Evolutionary conservation across 1,284 basidiomycete species (phyloP).

Genomic region (Vanrija humicola): DNA sequence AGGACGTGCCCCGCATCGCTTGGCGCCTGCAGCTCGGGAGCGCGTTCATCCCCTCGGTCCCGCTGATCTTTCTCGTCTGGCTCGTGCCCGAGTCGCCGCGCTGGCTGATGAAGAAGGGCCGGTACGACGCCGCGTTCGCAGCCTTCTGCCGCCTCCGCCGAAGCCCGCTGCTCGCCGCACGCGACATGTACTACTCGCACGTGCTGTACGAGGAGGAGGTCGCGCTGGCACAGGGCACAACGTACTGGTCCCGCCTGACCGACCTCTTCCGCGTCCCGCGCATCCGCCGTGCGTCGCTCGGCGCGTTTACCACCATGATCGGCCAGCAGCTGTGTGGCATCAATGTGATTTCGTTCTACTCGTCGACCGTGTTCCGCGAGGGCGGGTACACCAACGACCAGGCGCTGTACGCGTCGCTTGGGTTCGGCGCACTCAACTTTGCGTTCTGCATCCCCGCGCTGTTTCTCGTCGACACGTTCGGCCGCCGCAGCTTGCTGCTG

Average conservation of each 20-base stretch:
- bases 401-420: constrained; percentile 58
- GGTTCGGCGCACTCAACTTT: constrained; percentile 51
- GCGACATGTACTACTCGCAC: constrained; percentile 64
- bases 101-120: constrained; percentile 68
- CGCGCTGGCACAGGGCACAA: constrained; percentile 52
- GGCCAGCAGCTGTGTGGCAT: constrained; percentile 44
- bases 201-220: constrained; percentile 63
- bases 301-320: constrained; percentile 68
- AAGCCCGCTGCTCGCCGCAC: constrained; percentile 64
- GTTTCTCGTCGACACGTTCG: constrained; percentile 54
- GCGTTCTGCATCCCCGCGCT: constrained; percentile 45
- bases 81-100: constrained; percentile 58
- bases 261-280: constrained; percentile 68
- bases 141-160: constrained; percentile 64
- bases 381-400: constrained; percentile 47
- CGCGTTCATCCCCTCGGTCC: constrained; percentile 53
- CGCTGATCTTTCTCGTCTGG: constrained; percentile 58
- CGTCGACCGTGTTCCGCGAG: constrained; percentile 60
- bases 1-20: constrained; percentile 21
- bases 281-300: constrained; percentile 67
- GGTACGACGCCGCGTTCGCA: constrained; percentile 62
- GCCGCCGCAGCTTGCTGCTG: constrained; percentile 60
- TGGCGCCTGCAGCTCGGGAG: constrained; percentile 52
- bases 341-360: constrained; percentile 15
- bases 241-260: constrained; percentile 48